phyloP scores from a whole-genome alignment of 208 protist genomes.

The Crithidia fasciculata region DNA sequence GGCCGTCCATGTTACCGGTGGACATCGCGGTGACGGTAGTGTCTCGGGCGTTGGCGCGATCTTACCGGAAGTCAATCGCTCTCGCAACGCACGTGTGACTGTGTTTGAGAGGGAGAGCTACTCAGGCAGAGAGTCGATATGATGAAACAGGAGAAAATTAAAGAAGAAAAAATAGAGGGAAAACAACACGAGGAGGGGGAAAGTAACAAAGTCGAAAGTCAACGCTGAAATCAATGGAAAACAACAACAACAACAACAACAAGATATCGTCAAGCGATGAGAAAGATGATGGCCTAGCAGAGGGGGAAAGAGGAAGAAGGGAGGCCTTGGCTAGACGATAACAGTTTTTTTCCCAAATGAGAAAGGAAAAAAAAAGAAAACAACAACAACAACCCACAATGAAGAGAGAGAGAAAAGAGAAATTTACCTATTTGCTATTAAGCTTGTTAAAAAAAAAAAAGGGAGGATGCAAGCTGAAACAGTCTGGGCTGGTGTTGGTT shows the following conservation, averaged over 20 bases:
- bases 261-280: background rate
- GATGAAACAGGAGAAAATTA: background rate
- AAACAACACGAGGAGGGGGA: constrained; percentile 13
- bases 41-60: no score
- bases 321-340: background rate
- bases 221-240: background rate
- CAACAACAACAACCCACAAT: constrained; percentile 8
- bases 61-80: no score
- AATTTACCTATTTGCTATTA: constrained; percentile 1
- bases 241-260: constrained; percentile 1
- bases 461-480: background rate
- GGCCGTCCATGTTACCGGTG: no score
- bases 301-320: background rate
- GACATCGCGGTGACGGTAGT: no score
- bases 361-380: background rate
- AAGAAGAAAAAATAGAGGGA: background rate
- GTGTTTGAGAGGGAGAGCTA: no score
- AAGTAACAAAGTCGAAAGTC: background rate
- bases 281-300: background rate
- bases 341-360: background rate
- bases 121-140: no score
- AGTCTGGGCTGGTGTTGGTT: no score
- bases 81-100: no score
- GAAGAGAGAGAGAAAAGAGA: background rate
- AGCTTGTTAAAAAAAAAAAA: constrained; percentile 1